A percentile compares a stretch with the other conserved stretches of the same genome.
Evolutionary conservation across 805 yeast genomes (phyloP).

Genomic region (Sungouiozyma ichnusensis): DNA sequence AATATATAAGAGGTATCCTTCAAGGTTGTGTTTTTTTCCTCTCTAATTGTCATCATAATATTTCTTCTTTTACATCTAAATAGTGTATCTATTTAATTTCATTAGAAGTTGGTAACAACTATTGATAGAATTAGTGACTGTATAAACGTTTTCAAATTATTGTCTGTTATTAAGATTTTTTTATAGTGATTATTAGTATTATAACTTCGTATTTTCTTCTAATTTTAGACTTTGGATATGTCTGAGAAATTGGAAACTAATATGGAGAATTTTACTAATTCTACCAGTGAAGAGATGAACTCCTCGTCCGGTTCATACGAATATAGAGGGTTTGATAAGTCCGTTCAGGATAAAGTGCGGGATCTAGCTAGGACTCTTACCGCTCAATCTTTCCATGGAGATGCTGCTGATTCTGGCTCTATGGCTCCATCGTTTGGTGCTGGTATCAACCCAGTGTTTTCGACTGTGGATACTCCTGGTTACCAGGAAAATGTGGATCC

Average conservation of each 20-base stretch:
- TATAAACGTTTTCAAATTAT: too few relatives aligned
- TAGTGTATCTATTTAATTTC: too few relatives aligned
- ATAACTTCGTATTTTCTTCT: not conserved
- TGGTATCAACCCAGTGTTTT: slow-evolving; percentile 22
- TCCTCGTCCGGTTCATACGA: not conserved
- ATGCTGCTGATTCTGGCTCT: slow-evolving; percentile 6
- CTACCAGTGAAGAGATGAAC: not conserved
- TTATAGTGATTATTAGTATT: too few relatives aligned
- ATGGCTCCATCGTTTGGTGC: slow-evolving; percentile 7
- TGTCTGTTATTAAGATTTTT: too few relatives aligned
- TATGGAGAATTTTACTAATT: not conserved
- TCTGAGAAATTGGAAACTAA: not conserved
- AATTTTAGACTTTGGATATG: not conserved
- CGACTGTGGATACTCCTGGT: slow-evolving; percentile 10
- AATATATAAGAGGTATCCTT: not conserved
- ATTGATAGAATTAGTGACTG: too few relatives aligned
- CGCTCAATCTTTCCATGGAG: slow-evolving; percentile 1
- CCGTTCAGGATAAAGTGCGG: slow-evolving; percentile 29
- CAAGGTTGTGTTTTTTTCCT: not conserved
- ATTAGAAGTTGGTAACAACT: too few relatives aligned
- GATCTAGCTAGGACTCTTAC: slow-evolving; percentile 35
- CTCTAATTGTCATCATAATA: too few relatives aligned
- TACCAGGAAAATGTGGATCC: slow-evolving; percentile 45
- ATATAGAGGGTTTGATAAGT: slow-evolving; percentile 29
- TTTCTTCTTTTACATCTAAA: too few relatives aligned